Percentiles rank a stretch among this genome's conserved stretches.
Conservation (phyloP, 106 monocot genomes). For the Acorus calamus region DNA sequence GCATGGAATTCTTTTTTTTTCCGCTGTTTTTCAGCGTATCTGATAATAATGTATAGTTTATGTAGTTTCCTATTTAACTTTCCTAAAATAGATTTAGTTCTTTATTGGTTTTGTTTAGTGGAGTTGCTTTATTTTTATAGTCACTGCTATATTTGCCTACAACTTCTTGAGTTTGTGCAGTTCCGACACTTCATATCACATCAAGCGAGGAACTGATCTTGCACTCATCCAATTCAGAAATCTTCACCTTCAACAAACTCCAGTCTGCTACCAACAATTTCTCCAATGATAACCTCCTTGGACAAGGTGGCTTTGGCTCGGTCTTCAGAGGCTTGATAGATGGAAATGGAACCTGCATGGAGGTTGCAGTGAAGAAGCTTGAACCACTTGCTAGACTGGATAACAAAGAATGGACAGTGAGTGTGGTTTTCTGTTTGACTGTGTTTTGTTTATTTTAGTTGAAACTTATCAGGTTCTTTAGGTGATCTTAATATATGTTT, state of each 20-base stretch:
- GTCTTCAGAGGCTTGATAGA: slow-evolving; percentile 80
- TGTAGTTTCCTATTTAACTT: too few species aligned
- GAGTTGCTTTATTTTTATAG: too few species aligned
- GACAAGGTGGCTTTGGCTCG: slow-evolving; percentile 77
- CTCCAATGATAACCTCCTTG: slow-evolving; percentile 60
- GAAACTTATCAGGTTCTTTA: neutral
- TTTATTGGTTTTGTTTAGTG: too few species aligned
- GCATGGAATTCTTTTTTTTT: too few species aligned
- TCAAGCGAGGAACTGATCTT: slow-evolving; percentile 59
- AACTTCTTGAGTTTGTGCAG: too few species aligned
- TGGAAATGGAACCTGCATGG: slow-evolving; percentile 56
- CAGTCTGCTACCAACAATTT: slow-evolving; percentile 64
- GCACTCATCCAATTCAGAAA: slow-evolving; percentile 39
- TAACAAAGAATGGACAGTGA: slow-evolving; percentile 77
- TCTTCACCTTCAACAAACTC: slow-evolving; percentile 50
- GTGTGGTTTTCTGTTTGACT: neutral
- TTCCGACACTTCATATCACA: slow-evolving; percentile 4
- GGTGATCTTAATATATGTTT: neutral
- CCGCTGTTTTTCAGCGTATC: too few species aligned
- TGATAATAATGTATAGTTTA: too few species aligned
- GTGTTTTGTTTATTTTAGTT: neutral
- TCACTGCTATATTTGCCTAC: too few species aligned
- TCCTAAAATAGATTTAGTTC: too few species aligned
- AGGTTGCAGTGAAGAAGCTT: slow-evolving; percentile 66
- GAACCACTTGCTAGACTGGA: slow-evolving; percentile 64